These are phyloP conservation scores for Kwoniella botswanensis DNA, from an alignment of 768 basidiomycete species.

Conservation along the genomic window DNA sequence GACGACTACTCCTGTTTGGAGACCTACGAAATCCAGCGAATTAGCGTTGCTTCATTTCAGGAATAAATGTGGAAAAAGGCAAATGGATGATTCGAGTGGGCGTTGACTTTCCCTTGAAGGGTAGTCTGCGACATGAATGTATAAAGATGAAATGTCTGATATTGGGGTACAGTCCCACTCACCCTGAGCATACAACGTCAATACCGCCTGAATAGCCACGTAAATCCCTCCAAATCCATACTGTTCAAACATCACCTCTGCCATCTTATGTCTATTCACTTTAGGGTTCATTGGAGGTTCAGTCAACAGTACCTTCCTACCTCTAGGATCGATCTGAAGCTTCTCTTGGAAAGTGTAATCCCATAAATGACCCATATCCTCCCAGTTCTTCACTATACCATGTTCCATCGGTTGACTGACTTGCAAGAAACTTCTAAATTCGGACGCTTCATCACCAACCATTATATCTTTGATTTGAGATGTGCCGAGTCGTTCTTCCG, in stretches of 20 bases:
- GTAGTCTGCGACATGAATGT: no score
- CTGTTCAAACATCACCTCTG: conserved; percentile 98
- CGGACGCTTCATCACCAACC: conserved; percentile 95
- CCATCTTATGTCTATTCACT: conserved; percentile 89
- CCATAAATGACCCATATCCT: conserved; percentile 98
- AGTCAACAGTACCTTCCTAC: conserved; percentile 87
- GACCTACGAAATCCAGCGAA: conserved; percentile 64
- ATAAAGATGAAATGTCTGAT: no score
- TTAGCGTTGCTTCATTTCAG: no score
- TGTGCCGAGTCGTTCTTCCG: conserved; percentile 89
- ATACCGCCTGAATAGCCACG: conserved; percentile 96
- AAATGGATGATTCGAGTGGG: no score
- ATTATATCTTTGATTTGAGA: conserved; percentile 94
- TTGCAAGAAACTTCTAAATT: conserved; percentile 92
- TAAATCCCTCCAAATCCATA: conserved; percentile 96
- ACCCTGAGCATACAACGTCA: conserved; percentile 99
- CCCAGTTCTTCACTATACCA: conserved; percentile 98
- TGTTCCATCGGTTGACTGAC: conserved; percentile 99
- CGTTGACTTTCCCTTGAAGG: not conserved
- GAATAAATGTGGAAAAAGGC: no score
- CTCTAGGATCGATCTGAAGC: conserved; percentile 81
- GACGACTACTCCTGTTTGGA: conserved; percentile 97
- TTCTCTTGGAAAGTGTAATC: conserved; percentile 98
- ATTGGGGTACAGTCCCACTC: conserved; percentile 48
- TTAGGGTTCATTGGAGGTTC: conserved; percentile 99